These are phyloP conservation scores for Tolypocladium pustulatum DNA, from an alignment of 2,329 filamentous ascomycete genomes.

Conservation along the genomic window DNA sequence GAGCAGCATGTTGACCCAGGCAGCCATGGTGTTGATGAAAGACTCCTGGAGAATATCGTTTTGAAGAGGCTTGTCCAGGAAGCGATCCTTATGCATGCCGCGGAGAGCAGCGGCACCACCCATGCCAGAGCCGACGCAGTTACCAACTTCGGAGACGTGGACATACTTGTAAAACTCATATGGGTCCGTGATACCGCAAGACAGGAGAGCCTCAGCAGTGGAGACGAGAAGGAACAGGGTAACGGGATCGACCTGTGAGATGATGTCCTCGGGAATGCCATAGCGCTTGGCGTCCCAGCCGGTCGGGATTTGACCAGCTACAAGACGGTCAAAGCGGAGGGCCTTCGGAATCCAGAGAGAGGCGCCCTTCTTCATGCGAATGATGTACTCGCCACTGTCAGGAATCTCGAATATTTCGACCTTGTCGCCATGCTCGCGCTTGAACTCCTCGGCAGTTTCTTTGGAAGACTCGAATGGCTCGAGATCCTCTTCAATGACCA, in stretches of 20 bases:
- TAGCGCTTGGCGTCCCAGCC: constrained; percentile 97
- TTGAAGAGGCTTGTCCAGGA: constrained; percentile 91
- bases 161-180: constrained; percentile 99
- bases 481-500: constrained; percentile 93
- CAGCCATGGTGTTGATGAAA: constrained; percentile 99
- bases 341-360: constrained; percentile 95
- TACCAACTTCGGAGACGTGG: constrained; percentile 93
- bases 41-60: constrained; percentile 99
- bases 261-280: constrained; percentile 94
- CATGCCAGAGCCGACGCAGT: constrained; percentile 97
- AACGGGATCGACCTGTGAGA: constrained; percentile 92
- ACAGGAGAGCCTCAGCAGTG: constrained; percentile 81
- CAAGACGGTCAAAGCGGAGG: constrained; percentile 90
- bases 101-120: constrained; percentile 86
- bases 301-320: constrained; percentile 92
- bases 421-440: constrained; percentile 92
- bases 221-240: constrained; percentile 92
- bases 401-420: constrained; percentile 94
- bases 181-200: constrained; percentile 92
- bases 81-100: constrained; percentile 97
- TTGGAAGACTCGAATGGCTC: constrained; percentile 96
- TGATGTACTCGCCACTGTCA: constrained; percentile 87
- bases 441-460: constrained; percentile 95
- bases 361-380: constrained; percentile 91
- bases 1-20: constrained; percentile 99